Base-by-base conservation (phyloP, 208 protist species). In the Sergeia podlipaevii region DNA sequence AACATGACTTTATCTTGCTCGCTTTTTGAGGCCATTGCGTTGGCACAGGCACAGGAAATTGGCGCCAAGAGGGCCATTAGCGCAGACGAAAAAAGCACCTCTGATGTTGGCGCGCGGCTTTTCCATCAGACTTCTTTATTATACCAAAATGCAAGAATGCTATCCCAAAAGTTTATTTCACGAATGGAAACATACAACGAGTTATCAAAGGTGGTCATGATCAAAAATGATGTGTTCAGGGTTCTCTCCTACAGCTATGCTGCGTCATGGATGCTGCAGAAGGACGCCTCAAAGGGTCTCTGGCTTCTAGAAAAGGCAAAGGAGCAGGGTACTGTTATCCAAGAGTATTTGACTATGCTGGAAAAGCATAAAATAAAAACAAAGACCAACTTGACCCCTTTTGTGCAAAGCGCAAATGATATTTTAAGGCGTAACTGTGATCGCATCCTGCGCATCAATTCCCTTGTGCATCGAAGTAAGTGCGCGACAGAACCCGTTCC, bases 1-100 rank as follows among this genome's bases (percentile, higher is more conserved):
- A 47, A 63, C 2, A 47, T 60, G n/a, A 53, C 32, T 18, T 36
- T n/a, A 4, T 57, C 78, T 30, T 23, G 73, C 20, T 24, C 33
- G 2, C 73, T 83, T 49, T 65, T 76, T 23, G 69, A 69, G 20
- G 60, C 55, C 30, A 15, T 85, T 17, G 67, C 65, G n/a, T 51
- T 86, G 20, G 71, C 67, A 1, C 69, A 86, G 37, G 84, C 77
- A 8, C 84, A 92, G 48, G 71, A 92, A 60, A 81, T 89, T 33
- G 80, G 66, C 11, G 47, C 68, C 3, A 52, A 44, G 26, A 83
- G 63, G 37, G 66, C 84, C 8, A 47, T 79, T 17, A 60, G 67
- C 8, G 73, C 53, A 26, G 69, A 82, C 29, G 42, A 65, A 0
- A 85, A 80, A 6, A 65, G 58, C 15, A 33, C 17, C 3, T 58